Evolutionary conservation across 1,139 yeast species (phyloP), one percentile per base, ranked within the genome.

Genomic region (Kodamaea anthophila): DNA sequence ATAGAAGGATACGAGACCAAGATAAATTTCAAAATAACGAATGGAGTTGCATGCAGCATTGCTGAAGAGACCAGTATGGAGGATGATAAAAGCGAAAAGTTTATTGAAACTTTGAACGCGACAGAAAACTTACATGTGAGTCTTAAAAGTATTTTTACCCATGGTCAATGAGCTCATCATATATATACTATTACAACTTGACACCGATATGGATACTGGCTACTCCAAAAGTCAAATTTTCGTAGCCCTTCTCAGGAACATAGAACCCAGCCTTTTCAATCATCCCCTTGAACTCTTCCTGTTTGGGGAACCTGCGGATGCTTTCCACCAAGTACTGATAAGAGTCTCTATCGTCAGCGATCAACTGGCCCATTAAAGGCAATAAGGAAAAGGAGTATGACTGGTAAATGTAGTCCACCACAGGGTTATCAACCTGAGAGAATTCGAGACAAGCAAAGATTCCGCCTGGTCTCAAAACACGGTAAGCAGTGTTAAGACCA

Each of bases 401-500:
- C 51, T 83, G 87, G 63, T 91, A 91, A 18, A 77, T 62, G 36
- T 76, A 65, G 50, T 84, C 91, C 32, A 93, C 60, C 9, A 80
- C 51, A 15, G 85, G 77, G 53, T 86, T 83, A 35, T 84, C 83
- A 36, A 93, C 96, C 52, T 87, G 91, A 36, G 94, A 81, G 51
- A 91, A 91, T 56, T 91, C 99, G 38, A 91, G 70, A 58, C 97
- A 88, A 22, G 96, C 96, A 55, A 91, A 93, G 30, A 93, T 85
- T 48, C 99, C 99, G 49, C 99, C 98, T n/a, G 96, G 98, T 57
- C 82, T 85, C 51, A 91, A 72, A 18, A 88, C 94, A 46, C 99
- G 74, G 63, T 88, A 84, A 20, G 98, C 98, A 15, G 96, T 83
- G 46, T 83, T 72, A 46, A 91, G 71, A 18, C 97, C 98, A 7